phyloP scores from a whole-genome alignment of 2,329 filamentous ascomycete genomes.

The Fusarium piperis region DNA sequence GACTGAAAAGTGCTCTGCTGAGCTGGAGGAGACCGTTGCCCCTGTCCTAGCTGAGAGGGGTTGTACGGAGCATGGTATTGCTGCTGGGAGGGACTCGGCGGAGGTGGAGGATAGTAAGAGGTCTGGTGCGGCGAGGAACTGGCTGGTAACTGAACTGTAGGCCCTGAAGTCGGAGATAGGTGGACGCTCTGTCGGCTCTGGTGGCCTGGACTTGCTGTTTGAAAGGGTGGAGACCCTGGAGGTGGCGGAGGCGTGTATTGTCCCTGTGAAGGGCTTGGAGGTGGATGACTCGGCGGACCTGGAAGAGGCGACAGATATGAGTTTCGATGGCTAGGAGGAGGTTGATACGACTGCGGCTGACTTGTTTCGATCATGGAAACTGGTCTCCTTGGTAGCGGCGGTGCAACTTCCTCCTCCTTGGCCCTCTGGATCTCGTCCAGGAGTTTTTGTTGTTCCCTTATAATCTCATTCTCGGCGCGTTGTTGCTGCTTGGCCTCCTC shows the following conservation, averaged over 20 bases:
- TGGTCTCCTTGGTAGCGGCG: conserved; percentile 25
- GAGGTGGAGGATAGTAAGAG: background rate
- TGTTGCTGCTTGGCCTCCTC: conserved; percentile 10
- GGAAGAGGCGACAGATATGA: background rate
- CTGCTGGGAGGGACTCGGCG: background rate
- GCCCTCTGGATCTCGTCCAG: conserved; percentile 28
- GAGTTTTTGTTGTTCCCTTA: conserved; percentile 25
- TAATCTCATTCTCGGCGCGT: conserved; percentile 15
- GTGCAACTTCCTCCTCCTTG: background rate
- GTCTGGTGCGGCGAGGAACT: background rate
- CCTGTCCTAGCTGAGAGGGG: background rate
- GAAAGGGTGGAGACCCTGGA: conserved; percentile 12
- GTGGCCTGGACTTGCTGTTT: background rate
- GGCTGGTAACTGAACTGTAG: background rate
- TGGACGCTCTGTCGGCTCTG: background rate
- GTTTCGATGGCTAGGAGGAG: background rate
- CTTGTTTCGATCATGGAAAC: background rate
- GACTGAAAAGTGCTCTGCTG: background rate
- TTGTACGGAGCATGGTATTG: background rate
- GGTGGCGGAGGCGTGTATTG: background rate
- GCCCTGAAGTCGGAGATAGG: background rate
- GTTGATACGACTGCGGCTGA: background rate
- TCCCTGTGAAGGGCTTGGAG: background rate
- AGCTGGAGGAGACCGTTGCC: background rate
- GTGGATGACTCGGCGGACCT: background rate